These are phyloP conservation scores for Arctium lappa DNA, from an alignment of 129 eudicot species.

Conservation along the genomic window DNA sequence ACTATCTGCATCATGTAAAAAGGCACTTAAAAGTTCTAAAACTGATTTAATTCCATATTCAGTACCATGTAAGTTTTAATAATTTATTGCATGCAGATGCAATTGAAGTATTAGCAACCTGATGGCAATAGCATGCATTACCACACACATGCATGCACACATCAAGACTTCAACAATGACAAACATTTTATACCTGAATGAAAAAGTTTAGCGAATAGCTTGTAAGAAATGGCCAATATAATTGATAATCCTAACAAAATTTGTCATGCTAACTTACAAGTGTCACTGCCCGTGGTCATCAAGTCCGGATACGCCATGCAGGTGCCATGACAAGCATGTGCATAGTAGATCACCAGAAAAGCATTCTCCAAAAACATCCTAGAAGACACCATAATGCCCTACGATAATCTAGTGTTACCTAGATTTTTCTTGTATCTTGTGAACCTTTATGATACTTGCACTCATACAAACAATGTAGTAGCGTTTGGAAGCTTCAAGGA, in stretches of 20 bases:
- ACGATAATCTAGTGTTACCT: neutral
- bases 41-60: neutral
- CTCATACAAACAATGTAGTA: neutral
- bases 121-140: neutral
- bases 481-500: neutral
- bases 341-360: neutral
- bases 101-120: neutral
- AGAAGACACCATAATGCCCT: neutral
- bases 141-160: neutral
- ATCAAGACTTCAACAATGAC: neutral
- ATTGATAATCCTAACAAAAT: neutral
- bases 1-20: conserved; percentile 49
- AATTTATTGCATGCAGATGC: neutral
- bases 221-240: neutral
- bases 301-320: neutral
- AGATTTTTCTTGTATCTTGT: neutral
- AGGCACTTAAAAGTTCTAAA: neutral
- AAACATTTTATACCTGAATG: neutral
- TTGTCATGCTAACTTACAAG: neutral
- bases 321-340: neutral
- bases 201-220: neutral
- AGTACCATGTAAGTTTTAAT: neutral
- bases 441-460: neutral
- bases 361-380: neutral
- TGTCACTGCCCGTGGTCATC: neutral